A percentile compares a stretch with the other conserved stretches of the same genome.
Evolutionary conservation across 1,284 basidiomycete species (phyloP).

Genomic region (Sanghuangporus weigelae): DNA sequence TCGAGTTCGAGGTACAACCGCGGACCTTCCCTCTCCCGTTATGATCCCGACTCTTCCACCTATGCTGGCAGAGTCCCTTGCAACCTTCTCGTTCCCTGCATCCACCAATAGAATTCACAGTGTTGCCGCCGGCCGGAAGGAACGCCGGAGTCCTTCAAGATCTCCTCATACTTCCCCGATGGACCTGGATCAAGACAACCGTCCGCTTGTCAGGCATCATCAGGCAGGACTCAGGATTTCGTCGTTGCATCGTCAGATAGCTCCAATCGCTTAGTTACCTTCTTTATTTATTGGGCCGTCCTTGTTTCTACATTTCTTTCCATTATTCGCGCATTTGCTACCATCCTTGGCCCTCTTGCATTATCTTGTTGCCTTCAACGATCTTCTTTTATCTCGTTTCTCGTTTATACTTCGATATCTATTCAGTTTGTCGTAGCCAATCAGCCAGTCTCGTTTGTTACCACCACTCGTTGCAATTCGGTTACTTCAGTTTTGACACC

Average conservation of each 20-base stretch:
- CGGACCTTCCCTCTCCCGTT: conserved; percentile 43
- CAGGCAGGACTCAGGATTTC: conserved; percentile 17
- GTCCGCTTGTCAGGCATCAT: conserved; percentile 15
- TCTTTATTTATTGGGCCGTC: conserved; percentile 12
- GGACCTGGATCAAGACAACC: conserved; percentile 9
- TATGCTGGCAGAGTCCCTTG: conserved; percentile 24
- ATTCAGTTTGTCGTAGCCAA: neutral
- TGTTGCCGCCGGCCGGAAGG: neutral
- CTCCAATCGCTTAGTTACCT: conserved; percentile 12
- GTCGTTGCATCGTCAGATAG: conserved; percentile 17
- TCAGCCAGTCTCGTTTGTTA: neutral
- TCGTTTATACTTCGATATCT: conserved; percentile 1
- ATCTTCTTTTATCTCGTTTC: neutral
- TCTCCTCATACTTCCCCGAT: conserved; percentile 11
- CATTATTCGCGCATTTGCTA: conserved; percentile 9
- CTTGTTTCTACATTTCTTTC: conserved; percentile 18
- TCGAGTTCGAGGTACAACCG: conserved; percentile 26
- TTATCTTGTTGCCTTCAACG: neutral
- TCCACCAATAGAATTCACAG: neutral
- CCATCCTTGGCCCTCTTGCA: neutral
- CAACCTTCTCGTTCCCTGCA: conserved; percentile 15
- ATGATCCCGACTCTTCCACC: conserved; percentile 52
- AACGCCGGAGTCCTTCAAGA: conserved; percentile 10
- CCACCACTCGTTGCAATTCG: neutral
- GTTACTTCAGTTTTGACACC: neutral